phyloP scores from a whole-genome alignment of 495 filamentous ascomycete species.

The Chaetomidium leptoderma region DNA sequence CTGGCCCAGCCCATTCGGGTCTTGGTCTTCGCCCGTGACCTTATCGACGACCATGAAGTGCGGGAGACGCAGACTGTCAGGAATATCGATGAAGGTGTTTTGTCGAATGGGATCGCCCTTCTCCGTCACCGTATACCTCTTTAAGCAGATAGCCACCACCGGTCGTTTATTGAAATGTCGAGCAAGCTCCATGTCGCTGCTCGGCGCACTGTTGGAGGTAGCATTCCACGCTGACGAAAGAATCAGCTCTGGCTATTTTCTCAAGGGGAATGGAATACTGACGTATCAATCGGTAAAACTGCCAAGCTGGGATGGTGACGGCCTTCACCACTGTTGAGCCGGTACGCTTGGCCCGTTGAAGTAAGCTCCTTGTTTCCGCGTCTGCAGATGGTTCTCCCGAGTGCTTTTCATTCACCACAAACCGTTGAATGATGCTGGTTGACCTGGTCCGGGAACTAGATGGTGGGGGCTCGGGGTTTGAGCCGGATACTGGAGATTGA shows the following conservation, averaged over 20 bases:
- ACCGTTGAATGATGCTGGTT: slow-evolving; percentile 48
- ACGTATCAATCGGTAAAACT: slow-evolving; percentile 91
- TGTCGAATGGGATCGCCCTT: slow-evolving; percentile 64
- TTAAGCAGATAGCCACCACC: slow-evolving; percentile 85
- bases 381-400: slow-evolving; percentile 20
- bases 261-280: slow-evolving; percentile 28
- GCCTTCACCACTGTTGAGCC: slow-evolving; percentile 63
- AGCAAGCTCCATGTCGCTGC: slow-evolving; percentile 46
- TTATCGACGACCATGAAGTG: slow-evolving; percentile 85
- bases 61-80: slow-evolving; percentile 78
- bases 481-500: slow-evolving; percentile 21
- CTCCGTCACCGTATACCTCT: slow-evolving; percentile 75
- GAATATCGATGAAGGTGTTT: slow-evolving; percentile 84
- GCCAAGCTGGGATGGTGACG: slow-evolving; percentile 95
- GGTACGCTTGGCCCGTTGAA: slow-evolving; percentile 39
- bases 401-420: slow-evolving; percentile 39
- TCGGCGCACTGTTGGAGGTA: slow-evolving; percentile 41
- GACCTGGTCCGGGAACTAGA: slow-evolving; percentile 38
- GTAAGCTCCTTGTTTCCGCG: slow-evolving; percentile 36
- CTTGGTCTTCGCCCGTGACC: slow-evolving; percentile 52
- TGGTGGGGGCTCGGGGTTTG: slow-evolving; percentile 15
- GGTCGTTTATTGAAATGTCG: slow-evolving; percentile 57
- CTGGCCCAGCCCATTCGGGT: slow-evolving; percentile 52
- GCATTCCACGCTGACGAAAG: slow-evolving; percentile 67
- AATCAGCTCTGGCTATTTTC: slow-evolving; percentile 39